Percentiles rank a stretch among this genome's conserved stretches.
Evolutionary conservation across 108 stramenopile species (phyloP).

Genomic region (Nannochloropsis gaditana): DNA sequence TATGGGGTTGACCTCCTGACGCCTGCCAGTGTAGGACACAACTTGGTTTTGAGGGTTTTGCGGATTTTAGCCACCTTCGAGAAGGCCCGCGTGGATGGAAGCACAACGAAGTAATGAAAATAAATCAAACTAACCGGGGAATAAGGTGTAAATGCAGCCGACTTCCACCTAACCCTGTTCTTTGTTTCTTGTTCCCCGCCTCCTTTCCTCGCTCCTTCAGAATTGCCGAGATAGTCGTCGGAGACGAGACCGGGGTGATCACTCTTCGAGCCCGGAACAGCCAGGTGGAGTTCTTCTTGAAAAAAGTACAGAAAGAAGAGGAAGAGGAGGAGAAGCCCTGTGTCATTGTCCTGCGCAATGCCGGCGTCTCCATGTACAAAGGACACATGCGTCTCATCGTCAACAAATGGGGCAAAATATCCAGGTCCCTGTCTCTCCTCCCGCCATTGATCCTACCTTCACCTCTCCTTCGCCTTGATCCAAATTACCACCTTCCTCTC

Average conservation of each 20-base stretch:
- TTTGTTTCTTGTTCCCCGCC: not conserved
- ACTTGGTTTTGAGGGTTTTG: constrained; percentile 9
- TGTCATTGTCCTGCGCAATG: not conserved
- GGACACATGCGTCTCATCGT: not conserved
- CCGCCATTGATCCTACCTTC: no score
- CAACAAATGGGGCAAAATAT: not conserved
- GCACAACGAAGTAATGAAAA: not conserved
- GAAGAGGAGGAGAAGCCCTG: not conserved
- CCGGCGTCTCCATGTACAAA: constrained; percentile 5
- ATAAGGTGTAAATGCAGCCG: not conserved
- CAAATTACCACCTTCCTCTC: not conserved
- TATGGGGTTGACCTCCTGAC: not conserved
- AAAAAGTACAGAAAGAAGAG: not conserved
- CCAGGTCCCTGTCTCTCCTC: not conserved
- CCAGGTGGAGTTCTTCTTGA: not conserved
- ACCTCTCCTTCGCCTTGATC: not conserved
- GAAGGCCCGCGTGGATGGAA: not conserved
- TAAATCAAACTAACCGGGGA: not conserved
- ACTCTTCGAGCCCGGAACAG: not conserved
- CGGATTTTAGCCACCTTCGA: not conserved
- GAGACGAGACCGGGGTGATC: not conserved
- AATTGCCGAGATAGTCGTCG: not conserved
- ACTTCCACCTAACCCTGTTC: not conserved
- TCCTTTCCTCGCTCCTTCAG: no score
- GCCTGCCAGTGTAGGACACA: not conserved